A percentile compares a stretch with the other conserved stretches of the same genome.
Conservation (phyloP, 208 protist species). For the Trichomonas tenax region DNA sequence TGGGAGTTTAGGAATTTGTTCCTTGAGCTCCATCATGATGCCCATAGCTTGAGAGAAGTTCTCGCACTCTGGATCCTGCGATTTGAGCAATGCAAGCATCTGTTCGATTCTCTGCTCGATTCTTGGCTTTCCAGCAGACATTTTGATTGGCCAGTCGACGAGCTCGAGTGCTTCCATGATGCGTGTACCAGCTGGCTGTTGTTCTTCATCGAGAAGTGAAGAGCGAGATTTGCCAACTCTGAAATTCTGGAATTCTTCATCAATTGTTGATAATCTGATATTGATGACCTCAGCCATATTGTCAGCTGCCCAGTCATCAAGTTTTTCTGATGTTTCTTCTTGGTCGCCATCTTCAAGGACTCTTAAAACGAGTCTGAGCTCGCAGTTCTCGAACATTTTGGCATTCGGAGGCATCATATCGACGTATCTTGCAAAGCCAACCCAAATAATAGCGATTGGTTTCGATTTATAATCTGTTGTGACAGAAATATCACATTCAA, state of each 20-base stretch:
- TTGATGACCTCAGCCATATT: neutral
- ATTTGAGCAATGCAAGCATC: neutral
- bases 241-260: neutral
- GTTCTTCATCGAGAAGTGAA: neutral
- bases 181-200: neutral
- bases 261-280: neutral
- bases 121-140: neutral
- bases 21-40: neutral
- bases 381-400: neutral
- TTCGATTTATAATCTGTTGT: neutral
- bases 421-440: neutral
- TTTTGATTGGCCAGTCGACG: neutral
- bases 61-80: neutral
- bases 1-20: constrained; percentile 1
- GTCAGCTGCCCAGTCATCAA: neutral
- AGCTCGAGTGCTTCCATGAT: neutral
- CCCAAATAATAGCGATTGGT: neutral
- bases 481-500: neutral
- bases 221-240: neutral
- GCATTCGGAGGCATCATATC: neutral
- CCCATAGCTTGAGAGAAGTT: neutral
- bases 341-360: neutral
- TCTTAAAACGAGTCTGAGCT: neutral
- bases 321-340: neutral
- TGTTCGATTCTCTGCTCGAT: neutral